Conservation (phyloP, 345 rosid genomes). For the Gossypium herbaceum region DNA sequence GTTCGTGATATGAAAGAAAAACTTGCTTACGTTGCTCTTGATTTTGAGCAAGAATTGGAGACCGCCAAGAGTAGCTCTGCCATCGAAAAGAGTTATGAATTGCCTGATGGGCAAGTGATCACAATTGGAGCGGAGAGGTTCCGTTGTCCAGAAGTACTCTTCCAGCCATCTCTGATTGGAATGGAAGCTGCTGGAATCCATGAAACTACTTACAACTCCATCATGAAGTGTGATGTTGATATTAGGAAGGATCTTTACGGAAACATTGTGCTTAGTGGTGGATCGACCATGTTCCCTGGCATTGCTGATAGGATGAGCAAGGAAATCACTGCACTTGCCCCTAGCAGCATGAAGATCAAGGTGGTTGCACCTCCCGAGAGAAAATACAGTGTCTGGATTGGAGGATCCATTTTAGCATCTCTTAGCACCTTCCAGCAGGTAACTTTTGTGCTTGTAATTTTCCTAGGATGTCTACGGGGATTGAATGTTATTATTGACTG, state of each 20-base stretch:
- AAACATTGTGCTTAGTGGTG: constrained; percentile 51
- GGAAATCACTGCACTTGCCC: constrained; percentile 47
- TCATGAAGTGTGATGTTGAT: constrained; percentile 48
- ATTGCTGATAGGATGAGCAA: constrained; percentile 53
- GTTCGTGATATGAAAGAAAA: constrained; percentile 56
- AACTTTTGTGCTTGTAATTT: constrained; percentile 1
- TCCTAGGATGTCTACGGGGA: neutral
- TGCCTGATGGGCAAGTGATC: constrained; percentile 48
- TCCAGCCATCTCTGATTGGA: constrained; percentile 48
- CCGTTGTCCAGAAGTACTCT: constrained; percentile 51
- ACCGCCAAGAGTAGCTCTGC: constrained; percentile 47
- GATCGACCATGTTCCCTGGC: constrained; percentile 52
- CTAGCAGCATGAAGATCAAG: constrained; percentile 52
- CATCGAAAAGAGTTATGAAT: constrained; percentile 42
- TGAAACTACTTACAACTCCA: constrained; percentile 46
- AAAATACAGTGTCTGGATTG: constrained; percentile 56
- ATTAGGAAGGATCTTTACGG: constrained; percentile 48
- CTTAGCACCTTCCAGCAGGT: constrained; percentile 59
- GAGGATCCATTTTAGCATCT: constrained; percentile 51
- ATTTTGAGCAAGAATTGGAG: constrained; percentile 50
- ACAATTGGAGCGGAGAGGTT: constrained; percentile 52
- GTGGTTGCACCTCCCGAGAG: constrained; percentile 59
- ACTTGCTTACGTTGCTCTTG: constrained; percentile 49
- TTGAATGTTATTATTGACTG: neutral
- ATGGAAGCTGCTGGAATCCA: constrained; percentile 49